A percentile compares a stretch with the other conserved stretches of the same genome.
These are phyloP conservation scores for Lasiosphaeria miniovina DNA, from an alignment of 495 filamentous ascomycete genomes.

Conservation along the genomic window DNA sequence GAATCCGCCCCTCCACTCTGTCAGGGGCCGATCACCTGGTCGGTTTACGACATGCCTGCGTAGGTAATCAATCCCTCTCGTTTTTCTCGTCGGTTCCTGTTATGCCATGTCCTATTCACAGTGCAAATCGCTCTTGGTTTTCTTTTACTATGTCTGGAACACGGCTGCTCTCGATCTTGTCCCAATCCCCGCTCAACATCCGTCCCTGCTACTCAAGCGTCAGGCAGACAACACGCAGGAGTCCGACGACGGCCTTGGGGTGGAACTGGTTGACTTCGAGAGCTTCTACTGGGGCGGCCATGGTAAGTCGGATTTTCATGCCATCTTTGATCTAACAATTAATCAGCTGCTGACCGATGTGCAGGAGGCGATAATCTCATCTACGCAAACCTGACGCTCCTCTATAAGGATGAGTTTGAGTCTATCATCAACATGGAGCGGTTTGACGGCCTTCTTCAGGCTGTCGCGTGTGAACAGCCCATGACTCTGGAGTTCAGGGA, in stretches of 20 bases:
- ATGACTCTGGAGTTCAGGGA: constrained; percentile 1
- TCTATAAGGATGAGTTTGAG: not conserved
- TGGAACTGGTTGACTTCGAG: not conserved
- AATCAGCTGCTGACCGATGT: not conserved
- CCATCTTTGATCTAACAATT: not conserved
- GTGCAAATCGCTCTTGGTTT: not conserved
- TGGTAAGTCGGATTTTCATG: not conserved
- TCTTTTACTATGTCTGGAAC: not conserved
- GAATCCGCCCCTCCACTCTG: too few species aligned
- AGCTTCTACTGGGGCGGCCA: not conserved
- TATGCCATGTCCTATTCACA: not conserved
- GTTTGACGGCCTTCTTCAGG: not conserved
- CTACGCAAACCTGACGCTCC: not conserved
- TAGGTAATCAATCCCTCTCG: not conserved
- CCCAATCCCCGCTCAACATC: not conserved
- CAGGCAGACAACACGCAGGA: not conserved
- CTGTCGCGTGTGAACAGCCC: not conserved
- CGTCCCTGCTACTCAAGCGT: not conserved
- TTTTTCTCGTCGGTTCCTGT: not conserved
- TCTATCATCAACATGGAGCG: constrained; percentile 1
- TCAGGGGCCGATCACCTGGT: too few species aligned
- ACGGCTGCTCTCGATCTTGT: not conserved
- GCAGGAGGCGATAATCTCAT: not conserved
- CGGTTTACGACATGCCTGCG: not conserved
- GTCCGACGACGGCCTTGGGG: not conserved